Evolutionary conservation across 257 asterid genomes (phyloP).

Genomic region (Haberlea rhodopensis): DNA sequence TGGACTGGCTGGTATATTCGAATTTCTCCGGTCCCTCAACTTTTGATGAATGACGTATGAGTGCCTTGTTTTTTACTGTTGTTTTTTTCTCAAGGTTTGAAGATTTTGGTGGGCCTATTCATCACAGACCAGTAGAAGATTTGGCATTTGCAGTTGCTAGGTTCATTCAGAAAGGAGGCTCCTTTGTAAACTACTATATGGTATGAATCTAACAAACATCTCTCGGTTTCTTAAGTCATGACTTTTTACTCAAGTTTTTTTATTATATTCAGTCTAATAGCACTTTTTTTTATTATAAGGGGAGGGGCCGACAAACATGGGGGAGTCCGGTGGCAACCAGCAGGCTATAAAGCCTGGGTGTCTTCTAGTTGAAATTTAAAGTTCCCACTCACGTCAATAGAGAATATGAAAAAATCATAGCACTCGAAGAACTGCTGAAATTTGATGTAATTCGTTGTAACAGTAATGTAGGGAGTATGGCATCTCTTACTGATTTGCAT

Average conservation of each 20-base stretch:
- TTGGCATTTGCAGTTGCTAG: constrained; percentile 89
- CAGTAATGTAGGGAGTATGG: neutral
- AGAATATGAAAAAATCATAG: neutral
- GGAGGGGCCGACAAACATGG: no score
- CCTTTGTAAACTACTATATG: constrained; percentile 93
- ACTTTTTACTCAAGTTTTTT: neutral
- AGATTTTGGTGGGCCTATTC: constrained; percentile 78
- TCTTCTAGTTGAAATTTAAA: no score
- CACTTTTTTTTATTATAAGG: no score
- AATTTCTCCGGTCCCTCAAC: neutral
- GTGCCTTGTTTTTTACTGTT: neutral
- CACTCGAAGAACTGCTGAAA: no score
- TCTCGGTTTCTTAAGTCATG: neutral
- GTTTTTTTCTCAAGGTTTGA: constrained; percentile 60
- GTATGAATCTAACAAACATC: constrained; percentile 37
- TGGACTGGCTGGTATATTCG: constrained; percentile 92
- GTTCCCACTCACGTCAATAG: neutral
- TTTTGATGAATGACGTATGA: constrained; percentile 3
- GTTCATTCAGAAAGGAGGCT: constrained; percentile 94
- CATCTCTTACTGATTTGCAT: neutral
- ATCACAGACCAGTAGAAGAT: constrained; percentile 95
- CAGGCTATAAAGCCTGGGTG: no score
- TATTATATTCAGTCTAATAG: neutral
- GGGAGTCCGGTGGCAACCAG: no score
- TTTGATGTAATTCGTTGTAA: neutral